Conservation (phyloP, 2,329 filamentous ascomycete species). For the Colletotrichum scovillei region DNA sequence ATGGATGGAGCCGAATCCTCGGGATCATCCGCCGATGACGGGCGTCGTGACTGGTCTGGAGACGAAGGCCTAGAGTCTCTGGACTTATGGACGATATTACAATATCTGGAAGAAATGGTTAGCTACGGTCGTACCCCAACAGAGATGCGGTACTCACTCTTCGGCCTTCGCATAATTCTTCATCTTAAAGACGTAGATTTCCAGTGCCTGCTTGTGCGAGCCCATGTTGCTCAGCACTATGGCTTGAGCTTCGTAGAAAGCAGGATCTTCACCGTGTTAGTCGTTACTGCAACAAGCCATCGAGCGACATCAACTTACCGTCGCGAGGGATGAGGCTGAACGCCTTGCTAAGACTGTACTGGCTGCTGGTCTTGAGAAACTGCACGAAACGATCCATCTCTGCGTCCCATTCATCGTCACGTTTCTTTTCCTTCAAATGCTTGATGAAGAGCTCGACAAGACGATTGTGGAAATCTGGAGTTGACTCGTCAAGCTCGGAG, state of each 20-base stretch:
- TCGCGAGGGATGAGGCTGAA: slow-evolving; percentile 83
- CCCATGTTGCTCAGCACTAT: slow-evolving; percentile 95
- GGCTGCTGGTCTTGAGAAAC: slow-evolving; percentile 80
- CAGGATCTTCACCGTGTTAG: slow-evolving; percentile 67
- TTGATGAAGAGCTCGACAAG: slow-evolving; percentile 78
- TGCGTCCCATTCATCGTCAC: slow-evolving; percentile 62
- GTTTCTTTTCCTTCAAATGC: slow-evolving; percentile 59
- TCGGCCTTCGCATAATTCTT: slow-evolving; percentile 89
- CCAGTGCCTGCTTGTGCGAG: slow-evolving; percentile 93
- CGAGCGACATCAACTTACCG: slow-evolving; percentile 61
- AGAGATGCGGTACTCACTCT: slow-evolving; percentile 69
- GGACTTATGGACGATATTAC: slow-evolving; percentile 83
- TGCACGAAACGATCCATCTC: slow-evolving; percentile 75
- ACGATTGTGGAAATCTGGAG: slow-evolving; percentile 87
- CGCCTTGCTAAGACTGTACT: slow-evolving; percentile 84
- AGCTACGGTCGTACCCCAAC: slow-evolving; percentile 20
- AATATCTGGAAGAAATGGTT: slow-evolving; percentile 70
- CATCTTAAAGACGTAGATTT: slow-evolving; percentile 97
- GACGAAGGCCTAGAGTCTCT: slow-evolving; percentile 57
- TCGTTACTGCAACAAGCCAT: slow-evolving; percentile 27
- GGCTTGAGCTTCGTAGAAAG: slow-evolving; percentile 90
- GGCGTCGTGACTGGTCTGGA: slow-evolving; percentile 45
- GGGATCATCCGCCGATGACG: slow-evolving; percentile 47
- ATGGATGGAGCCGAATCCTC: slow-evolving; percentile 77
- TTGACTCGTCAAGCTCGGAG: slow-evolving; percentile 84